These are phyloP conservation scores for Crinitomyces ghanaensis DNA, from an alignment of 805 yeast genomes.

Conservation along the genomic window DNA sequence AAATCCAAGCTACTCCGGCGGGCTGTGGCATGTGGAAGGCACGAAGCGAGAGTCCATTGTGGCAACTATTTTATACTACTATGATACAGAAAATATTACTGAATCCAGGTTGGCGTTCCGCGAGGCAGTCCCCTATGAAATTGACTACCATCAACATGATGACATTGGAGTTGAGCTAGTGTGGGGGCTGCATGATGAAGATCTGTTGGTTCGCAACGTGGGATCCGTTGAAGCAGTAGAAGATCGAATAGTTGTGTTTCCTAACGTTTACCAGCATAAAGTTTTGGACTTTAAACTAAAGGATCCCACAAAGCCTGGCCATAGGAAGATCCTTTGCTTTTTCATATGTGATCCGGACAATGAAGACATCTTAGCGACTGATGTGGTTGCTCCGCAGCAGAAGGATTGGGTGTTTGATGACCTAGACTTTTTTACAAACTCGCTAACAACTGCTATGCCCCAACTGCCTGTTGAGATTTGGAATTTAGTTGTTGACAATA, in stretches of 20 bases:
- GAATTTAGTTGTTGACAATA: constrained; percentile 1
- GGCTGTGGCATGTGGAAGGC: constrained; percentile 36
- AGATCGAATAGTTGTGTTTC: constrained; percentile 29
- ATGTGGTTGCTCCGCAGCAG: constrained; percentile 31
- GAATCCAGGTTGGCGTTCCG: constrained; percentile 28
- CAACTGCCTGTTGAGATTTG: constrained; percentile 10
- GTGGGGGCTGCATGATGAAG: constrained; percentile 27
- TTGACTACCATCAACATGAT: constrained; percentile 31
- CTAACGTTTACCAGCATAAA: constrained; percentile 31
- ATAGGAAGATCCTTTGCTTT: constrained; percentile 31
- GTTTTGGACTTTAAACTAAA: constrained; percentile 30
- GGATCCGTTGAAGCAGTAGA: constrained; percentile 24
- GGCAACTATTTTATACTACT: constrained; percentile 32
- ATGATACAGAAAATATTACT: constrained; percentile 30
- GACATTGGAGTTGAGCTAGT: constrained; percentile 17
- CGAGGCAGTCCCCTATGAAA: constrained; percentile 13
- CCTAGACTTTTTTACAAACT: constrained; percentile 10
- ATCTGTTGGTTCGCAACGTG: constrained; percentile 17
- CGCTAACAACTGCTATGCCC: constrained; percentile 1
- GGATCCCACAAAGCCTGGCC: constrained; percentile 29
- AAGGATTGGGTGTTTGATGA: constrained; percentile 33
- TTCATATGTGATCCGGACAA: constrained; percentile 29
- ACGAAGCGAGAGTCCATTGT: constrained; percentile 32
- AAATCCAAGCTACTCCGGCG: constrained; percentile 30
- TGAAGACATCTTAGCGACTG: constrained; percentile 22